These are phyloP conservation scores for Globisporangium cederbergense DNA, from an alignment of 352 stramenopile species.

Conservation along the genomic window DNA sequence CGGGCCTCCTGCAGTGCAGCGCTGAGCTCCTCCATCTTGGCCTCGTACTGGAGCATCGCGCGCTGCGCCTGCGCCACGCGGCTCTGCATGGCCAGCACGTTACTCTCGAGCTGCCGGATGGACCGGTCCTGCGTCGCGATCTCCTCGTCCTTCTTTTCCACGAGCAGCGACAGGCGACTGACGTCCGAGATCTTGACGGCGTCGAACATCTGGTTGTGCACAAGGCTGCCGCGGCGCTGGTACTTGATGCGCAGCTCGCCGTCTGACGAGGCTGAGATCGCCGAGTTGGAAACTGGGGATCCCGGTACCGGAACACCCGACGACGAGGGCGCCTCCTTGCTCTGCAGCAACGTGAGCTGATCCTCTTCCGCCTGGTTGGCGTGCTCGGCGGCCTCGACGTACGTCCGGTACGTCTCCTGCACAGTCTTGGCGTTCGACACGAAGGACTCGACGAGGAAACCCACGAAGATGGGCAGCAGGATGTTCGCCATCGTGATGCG, in stretches of 20 bases:
- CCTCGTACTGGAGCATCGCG: conserved; percentile 63
- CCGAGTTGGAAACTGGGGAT: conserved; percentile 18
- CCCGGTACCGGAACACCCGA: background rate
- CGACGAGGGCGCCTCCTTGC: conserved; percentile 24
- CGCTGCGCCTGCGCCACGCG: conserved; percentile 61
- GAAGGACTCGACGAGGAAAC: conserved; percentile 85
- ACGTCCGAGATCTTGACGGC: conserved; percentile 71
- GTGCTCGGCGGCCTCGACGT: conserved; percentile 36
- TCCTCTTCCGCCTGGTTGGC: conserved; percentile 37
- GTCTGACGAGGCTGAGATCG: conserved; percentile 25
- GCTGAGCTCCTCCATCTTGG: conserved; percentile 75
- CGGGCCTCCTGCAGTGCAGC: conserved; percentile 47
- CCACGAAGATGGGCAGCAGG: conserved; percentile 78
- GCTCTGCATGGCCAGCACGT: conserved; percentile 63
- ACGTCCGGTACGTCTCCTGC: conserved; percentile 63
- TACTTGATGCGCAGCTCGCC: conserved; percentile 73
- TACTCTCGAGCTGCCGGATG: conserved; percentile 67
- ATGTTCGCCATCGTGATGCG: conserved; percentile 84
- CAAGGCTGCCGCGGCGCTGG: conserved; percentile 52
- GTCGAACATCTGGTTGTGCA: conserved; percentile 84
- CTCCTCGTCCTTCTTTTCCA: conserved; percentile 73
- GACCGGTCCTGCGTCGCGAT: conserved; percentile 54
- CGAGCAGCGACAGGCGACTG: conserved; percentile 57
- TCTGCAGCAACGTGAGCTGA: conserved; percentile 51
- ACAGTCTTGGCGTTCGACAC: conserved; percentile 72